Evolutionary conservation across 1,284 basidiomycete species (phyloP), one percentile per base, ranked within the genome.

Genomic region (Porodaedalea pini): DNA sequence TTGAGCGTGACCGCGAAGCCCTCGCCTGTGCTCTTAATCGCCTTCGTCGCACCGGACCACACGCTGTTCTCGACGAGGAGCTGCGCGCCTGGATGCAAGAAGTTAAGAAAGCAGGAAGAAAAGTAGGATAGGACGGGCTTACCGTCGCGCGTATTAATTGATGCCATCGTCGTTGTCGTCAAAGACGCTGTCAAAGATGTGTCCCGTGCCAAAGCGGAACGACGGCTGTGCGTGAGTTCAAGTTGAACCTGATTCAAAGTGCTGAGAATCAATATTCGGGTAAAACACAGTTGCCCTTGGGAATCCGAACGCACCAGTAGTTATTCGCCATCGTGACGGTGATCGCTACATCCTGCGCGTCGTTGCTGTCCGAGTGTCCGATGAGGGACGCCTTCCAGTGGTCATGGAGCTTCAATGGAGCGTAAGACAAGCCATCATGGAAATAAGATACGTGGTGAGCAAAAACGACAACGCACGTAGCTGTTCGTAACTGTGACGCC

Each of bases 41-140:
- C 71, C 65, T 74, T 71, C 31, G 59, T 58, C 65, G 60, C 67
- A 65, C 69, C 70, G 51, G 66, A 70, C 69, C 70, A 77, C 44
- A 77, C 72, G 61, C 76, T 77, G 70, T 78, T 78, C 65, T 78
- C 72, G 49, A 78, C 74, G 15, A 77, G 69, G 54, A 77, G 71
- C 62, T 77, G 73, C 48, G 76, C 76, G 60, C 70, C 72, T 71
- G 54, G 7, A 23, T 39, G 57, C 54, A 32, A 11, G 15, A 40
- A 51, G 11, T 5, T 8, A 36, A 37, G 17, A 27, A 10, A 19
- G 10, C 34, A 25, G 41, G 21, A n/a, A 29, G 32, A 19, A 15
- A 21, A 11, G 21, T 25, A 29, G 10, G 40, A 23, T 7, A n/a
- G 32, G 17, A 44, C 51, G 39, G 37, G 61, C 68, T 15, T 63